Conservation (phyloP, 495 filamentous ascomycete species). For the Neurospora africana region DNA sequence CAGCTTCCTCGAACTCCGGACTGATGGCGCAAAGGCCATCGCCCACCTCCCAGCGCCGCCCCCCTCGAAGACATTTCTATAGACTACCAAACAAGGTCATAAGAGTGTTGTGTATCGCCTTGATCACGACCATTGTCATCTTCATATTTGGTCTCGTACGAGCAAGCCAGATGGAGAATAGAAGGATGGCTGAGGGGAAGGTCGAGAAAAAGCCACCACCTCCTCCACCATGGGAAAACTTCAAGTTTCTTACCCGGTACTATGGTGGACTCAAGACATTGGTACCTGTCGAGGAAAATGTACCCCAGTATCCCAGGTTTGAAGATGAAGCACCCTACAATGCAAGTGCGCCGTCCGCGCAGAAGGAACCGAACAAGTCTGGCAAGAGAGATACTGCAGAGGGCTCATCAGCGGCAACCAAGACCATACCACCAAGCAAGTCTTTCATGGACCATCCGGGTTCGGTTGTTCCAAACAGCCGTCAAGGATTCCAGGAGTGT, state of each 20-base stretch:
- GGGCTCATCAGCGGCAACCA: slow-evolving; percentile 61
- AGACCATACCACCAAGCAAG: slow-evolving; percentile 59
- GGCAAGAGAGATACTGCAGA: slow-evolving; percentile 28
- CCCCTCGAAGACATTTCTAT: slow-evolving; percentile 38
- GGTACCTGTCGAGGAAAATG: slow-evolving; percentile 48
- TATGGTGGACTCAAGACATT: slow-evolving; percentile 69
- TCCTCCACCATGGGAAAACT: slow-evolving; percentile 69
- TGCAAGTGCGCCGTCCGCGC: slow-evolving; percentile 15
- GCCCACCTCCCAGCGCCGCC: slow-evolving; percentile 25
- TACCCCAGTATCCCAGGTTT: slow-evolving; percentile 65
- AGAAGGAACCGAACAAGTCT: slow-evolving; percentile 1
- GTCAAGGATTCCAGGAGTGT: slow-evolving; percentile 52
- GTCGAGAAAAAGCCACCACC: slow-evolving; percentile 35
- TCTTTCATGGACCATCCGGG: slow-evolving; percentile 55
- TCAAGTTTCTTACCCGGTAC: slow-evolving; percentile 72
- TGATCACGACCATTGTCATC: slow-evolving; percentile 56
- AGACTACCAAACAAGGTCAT: slow-evolving; percentile 53
- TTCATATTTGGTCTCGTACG: slow-evolving; percentile 64
- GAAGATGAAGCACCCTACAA: slow-evolving; percentile 36
- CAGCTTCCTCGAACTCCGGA: slow-evolving; percentile 37
- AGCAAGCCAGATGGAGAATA: slow-evolving; percentile 56
- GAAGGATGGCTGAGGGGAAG: slow-evolving; percentile 46
- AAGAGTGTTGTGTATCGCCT: slow-evolving; percentile 58
- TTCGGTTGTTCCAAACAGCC: slow-evolving; percentile 40
- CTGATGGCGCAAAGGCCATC: slow-evolving; percentile 41